phyloP scores from a whole-genome alignment of 192 early-diverging fungal genomes.

The Cladochytrium replicatum region DNA sequence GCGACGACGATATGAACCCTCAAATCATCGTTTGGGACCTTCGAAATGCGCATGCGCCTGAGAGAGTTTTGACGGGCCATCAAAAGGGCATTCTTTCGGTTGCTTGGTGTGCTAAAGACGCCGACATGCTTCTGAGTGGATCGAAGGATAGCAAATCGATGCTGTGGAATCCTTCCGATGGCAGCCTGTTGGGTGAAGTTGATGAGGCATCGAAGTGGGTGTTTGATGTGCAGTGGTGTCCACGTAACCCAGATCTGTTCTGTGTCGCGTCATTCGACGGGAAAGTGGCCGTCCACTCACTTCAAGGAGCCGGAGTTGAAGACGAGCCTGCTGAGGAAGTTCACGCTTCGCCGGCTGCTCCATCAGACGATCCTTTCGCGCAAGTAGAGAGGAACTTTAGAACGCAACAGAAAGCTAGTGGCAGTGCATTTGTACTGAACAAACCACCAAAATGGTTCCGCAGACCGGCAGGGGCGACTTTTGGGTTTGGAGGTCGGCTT shows the following conservation, averaged over 20 bases:
- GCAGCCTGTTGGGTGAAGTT: conserved; percentile 82
- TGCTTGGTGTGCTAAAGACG: conserved; percentile 91
- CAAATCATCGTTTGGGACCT: conserved; percentile 91
- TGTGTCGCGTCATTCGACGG: conserved; percentile 89
- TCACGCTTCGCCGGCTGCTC: neutral
- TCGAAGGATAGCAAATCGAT: conserved; percentile 93
- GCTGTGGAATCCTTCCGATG: conserved; percentile 81
- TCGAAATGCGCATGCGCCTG: conserved; percentile 87
- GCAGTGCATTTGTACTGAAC: conserved; percentile 22
- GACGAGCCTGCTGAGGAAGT: neutral
- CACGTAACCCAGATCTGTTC: conserved; percentile 83
- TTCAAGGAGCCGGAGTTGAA: conserved; percentile 40
- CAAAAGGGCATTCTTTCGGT: conserved; percentile 83
- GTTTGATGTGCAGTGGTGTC: conserved; percentile 94
- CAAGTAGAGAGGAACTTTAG: conserved; percentile 16
- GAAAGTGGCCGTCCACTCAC: conserved; percentile 74
- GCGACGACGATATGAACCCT: conserved; percentile 85
- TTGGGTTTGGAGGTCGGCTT: conserved; percentile 86
- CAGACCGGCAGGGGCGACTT: conserved; percentile 73
- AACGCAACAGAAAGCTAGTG: neutral
- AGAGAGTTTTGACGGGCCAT: conserved; percentile 73
- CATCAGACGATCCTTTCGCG: conserved; percentile 68
- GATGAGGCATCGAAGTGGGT: conserved; percentile 82
- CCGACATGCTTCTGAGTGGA: conserved; percentile 81
- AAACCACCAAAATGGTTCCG: conserved; percentile 93